Evolutionary conservation across 371 early-diverging fungal genomes (phyloP).

Genomic region (Amoeboradix gromovi): DNA sequence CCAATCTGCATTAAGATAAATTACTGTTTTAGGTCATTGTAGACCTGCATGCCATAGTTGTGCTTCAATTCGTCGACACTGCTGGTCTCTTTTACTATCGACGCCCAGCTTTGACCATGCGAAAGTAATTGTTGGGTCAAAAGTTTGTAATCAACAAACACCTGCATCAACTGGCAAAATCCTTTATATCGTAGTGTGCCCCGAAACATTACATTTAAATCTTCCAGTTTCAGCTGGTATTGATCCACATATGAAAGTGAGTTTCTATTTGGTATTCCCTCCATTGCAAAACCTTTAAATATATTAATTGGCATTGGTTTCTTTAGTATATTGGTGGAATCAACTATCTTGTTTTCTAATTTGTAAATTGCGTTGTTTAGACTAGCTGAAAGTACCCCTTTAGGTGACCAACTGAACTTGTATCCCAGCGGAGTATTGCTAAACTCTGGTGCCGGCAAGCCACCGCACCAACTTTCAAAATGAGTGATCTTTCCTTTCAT

Average conservation of each 20-base stretch:
- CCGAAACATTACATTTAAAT: conserved; percentile 48
- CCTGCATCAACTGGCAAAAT: conserved; percentile 65
- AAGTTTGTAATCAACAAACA: conserved; percentile 53
- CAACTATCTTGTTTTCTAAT: conserved; percentile 7
- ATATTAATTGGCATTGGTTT: background rate
- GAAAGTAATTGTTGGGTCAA: too few species aligned
- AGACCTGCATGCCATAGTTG: background rate
- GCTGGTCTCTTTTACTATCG: too few species aligned
- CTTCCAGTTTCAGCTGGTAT: conserved; percentile 58
- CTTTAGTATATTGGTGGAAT: background rate
- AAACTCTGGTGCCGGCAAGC: conserved; percentile 88
- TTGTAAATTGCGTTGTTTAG: conserved; percentile 65
- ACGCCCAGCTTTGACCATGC: too few species aligned
- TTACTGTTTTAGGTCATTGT: background rate
- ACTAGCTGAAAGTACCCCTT: conserved; percentile 74
- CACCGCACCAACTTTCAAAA: conserved; percentile 31
- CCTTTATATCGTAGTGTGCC: conserved; percentile 31
- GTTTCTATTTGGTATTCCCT: conserved; percentile 41
- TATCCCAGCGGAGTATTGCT: conserved; percentile 90
- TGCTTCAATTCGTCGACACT: too few species aligned
- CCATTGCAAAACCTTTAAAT: conserved; percentile 37
- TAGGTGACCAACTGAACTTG: conserved; percentile 92
- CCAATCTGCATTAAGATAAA: conserved; percentile 11
- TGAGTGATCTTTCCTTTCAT: conserved; percentile 29
- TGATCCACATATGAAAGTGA: conserved; percentile 56